A percentile compares a stretch with the other conserved stretches of the same genome.
These are phyloP conservation scores for Diophrys sp. DNA, from an alignment of 73 alveolate species.

Conservation along the genomic window DNA sequence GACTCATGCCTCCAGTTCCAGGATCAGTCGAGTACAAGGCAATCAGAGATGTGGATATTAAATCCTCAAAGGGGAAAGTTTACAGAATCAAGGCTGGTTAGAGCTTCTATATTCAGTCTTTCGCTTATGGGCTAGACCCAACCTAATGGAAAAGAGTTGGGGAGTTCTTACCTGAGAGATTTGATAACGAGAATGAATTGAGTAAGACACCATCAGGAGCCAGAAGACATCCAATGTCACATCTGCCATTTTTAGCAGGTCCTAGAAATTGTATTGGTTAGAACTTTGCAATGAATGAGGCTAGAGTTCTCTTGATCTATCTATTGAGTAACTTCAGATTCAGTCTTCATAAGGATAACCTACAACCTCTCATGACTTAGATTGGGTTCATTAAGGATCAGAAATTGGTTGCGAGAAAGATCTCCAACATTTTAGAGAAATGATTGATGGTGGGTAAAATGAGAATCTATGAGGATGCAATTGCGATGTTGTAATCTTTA, in stretches of 20 bases:
- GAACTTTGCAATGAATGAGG: constrained; percentile 32
- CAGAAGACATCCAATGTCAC: constrained; percentile 33
- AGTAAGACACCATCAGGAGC: constrained; percentile 31
- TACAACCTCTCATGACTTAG: background rate
- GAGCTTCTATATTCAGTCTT: background rate
- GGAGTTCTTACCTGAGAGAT: constrained; percentile 56
- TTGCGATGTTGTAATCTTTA: background rate
- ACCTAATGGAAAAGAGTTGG: constrained; percentile 43
- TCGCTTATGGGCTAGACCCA: background rate
- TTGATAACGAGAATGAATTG: constrained; percentile 15
- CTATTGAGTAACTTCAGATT: background rate
- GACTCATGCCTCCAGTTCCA: constrained; percentile 2
- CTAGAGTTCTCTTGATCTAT: background rate
- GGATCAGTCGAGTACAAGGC: background rate
- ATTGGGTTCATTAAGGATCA: background rate
- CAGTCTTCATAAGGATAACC: background rate
- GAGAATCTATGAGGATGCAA: constrained; percentile 4
- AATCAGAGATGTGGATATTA: background rate
- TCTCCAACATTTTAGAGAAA: background rate
- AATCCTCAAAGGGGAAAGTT: background rate
- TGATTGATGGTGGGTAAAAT: background rate
- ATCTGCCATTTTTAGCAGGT: constrained; percentile 48
- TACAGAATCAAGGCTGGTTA: background rate
- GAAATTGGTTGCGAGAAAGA: background rate
- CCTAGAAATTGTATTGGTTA: constrained; percentile 43